Conservation (phyloP, 805 yeast genomes). For the Kuraishia hungarica region DNA sequence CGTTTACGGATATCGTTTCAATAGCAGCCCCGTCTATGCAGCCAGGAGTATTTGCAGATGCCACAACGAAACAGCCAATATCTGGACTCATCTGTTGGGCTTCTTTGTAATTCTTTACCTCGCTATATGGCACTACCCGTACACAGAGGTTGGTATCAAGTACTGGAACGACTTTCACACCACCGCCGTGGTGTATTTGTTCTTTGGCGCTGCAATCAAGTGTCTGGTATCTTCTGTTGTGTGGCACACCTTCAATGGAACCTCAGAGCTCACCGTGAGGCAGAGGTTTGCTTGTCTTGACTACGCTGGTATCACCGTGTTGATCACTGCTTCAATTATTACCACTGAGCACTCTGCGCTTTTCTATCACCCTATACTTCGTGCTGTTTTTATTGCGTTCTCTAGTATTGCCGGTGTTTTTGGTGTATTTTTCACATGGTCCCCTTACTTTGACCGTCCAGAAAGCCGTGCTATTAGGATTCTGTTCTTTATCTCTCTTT, state of each 20-base stretch:
- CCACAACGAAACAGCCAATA: conserved; percentile 89
- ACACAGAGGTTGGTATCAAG: conserved; percentile 27
- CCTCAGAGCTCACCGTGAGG: conserved; percentile 53
- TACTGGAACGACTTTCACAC: conserved; percentile 18
- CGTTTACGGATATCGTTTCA: conserved; percentile 78
- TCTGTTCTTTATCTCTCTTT: conserved; percentile 69
- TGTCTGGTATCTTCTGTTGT: conserved; percentile 73
- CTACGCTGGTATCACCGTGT: conserved; percentile 86
- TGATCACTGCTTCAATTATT: conserved; percentile 83
- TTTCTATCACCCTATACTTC: conserved; percentile 44
- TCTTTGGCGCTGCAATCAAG: conserved; percentile 62
- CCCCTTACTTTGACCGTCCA: conserved; percentile 84
- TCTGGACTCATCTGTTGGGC: conserved; percentile 88
- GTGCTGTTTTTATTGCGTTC: conserved; percentile 42
- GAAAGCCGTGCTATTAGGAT: conserved; percentile 77
- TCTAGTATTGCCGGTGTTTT: conserved; percentile 59
- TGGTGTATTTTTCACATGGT: conserved; percentile 83
- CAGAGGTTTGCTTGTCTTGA: conserved; percentile 86
- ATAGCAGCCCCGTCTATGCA: conserved; percentile 52
- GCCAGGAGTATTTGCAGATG: conserved; percentile 46
- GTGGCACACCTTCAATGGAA: conserved; percentile 90
- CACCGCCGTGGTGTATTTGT: conserved; percentile 47
- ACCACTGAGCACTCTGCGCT: conserved; percentile 79
- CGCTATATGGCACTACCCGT: conserved; percentile 55
- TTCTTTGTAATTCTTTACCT: conserved; percentile 48